Conservation (phyloP, 1,139 yeast species). For the Yamadazyma songkhlaensis region DNA sequence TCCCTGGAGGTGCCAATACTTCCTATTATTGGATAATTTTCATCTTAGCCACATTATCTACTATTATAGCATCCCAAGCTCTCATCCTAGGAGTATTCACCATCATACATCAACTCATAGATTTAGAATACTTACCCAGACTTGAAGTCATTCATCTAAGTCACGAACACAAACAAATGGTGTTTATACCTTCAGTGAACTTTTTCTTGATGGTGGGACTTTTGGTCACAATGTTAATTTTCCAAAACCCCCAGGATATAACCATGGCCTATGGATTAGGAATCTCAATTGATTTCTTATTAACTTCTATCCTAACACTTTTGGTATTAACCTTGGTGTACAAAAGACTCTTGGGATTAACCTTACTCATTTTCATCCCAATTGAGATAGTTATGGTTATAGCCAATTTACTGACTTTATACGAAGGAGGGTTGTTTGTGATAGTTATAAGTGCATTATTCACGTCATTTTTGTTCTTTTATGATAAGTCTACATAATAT, state of each 20-base stretch:
- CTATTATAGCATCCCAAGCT: constrained; percentile 61
- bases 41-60: constrained; percentile 50
- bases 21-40: constrained; percentile 52
- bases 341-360: constrained; percentile 1
- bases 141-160: constrained; percentile 46
- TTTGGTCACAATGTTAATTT: constrained; percentile 49
- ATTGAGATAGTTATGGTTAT: constrained; percentile 7
- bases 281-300: constrained; percentile 50
- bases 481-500: constrained; percentile 1
- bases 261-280: constrained; percentile 64
- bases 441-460: constrained; percentile 6
- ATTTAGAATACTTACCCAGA: constrained; percentile 53
- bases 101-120: constrained; percentile 50
- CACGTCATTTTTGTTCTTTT: constrained; percentile 5
- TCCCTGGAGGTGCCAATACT: constrained; percentile 45
- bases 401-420: constrained; percentile 6
- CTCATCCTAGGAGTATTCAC: constrained; percentile 54
- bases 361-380: constrained; percentile 7
- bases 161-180: constrained; percentile 34
- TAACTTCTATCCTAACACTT: constrained; percentile 47
- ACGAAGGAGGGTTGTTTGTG: constrained; percentile 12
- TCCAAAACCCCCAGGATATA: constrained; percentile 46
- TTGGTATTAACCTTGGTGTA: constrained; percentile 15
- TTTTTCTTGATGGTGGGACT: constrained; percentile 51
- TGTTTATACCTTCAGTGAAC: constrained; percentile 50